Evolutionary conservation across 148 eudicot species (phyloP), one percentile per base, ranked within the genome.

Genomic region (Amaranthus hypochondriacus): DNA sequence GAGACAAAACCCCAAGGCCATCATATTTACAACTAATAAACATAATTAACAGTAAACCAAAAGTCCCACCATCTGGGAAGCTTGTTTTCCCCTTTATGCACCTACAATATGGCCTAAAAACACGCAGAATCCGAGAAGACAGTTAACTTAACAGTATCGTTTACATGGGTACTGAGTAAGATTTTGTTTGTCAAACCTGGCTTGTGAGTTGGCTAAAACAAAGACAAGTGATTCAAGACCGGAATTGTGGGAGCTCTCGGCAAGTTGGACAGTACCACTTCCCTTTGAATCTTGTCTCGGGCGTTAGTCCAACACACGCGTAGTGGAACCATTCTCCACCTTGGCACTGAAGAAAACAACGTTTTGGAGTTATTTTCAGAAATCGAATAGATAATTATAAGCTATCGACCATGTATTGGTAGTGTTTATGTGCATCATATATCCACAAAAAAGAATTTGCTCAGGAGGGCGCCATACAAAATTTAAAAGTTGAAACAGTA

Each of bases 241-340:
- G 68, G n/a, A 65, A 70, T 72, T 79, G 78, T 50, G 87, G 90
- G 54, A 88, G 85, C 70, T 88, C 91, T 80, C 87, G 83, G 89
- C 98, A 95, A 57, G 99, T 90, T 61, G 99, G 99, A 75, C 99
- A 95, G 79, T 88, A 95, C 99, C 99, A 95, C 78, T 95, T 95
- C 65, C 97, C 99, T 86, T 81, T 89, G 70, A 92, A 95, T 82
- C 97, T 86, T 0, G 97, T 92, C 78, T 92, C 96, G 6, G 97
- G 97, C 62, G 97, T 92, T 66, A 92, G 84, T 42, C 97, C 97
- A 82, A 92, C 97, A 77, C 97, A 92, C 46, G 91, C 81, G 73
- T 92, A 92, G 80, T 95, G 99, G 73, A 95, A 95, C 98, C 99
- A 95, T 70, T 95, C 99, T 63, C 99, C 99, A 63, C 97, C 99